These are phyloP conservation scores for Magnolia sinica DNA, from an alignment of 164 flowering plant species.

Conservation along the genomic window DNA sequence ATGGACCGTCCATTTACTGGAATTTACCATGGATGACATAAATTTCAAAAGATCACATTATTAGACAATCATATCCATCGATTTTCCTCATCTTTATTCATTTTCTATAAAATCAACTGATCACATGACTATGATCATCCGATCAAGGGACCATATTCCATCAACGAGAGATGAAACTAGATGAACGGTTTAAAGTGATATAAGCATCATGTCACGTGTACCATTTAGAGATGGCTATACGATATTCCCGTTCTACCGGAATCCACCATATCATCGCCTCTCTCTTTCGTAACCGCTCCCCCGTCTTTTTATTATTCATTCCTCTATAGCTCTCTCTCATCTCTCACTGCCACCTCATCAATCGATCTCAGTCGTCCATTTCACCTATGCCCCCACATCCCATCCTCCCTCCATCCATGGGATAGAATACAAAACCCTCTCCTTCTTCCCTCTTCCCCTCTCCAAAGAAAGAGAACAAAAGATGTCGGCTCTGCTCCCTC, in stretches of 20 bases:
- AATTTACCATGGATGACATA: too few relatives aligned
- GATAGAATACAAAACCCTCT: background rate
- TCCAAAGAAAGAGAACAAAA: conserved; percentile 45
- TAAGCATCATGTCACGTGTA: background rate
- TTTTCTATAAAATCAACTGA: too few relatives aligned
- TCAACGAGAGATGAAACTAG: background rate
- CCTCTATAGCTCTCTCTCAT: conserved; percentile 11
- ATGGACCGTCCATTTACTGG: background rate
- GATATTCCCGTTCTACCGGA: background rate
- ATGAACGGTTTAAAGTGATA: background rate
- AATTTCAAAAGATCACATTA: too few relatives aligned
- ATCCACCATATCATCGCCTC: background rate
- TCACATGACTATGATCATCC: too few relatives aligned
- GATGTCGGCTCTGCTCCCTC: conserved; percentile 20
- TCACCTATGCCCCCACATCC: conserved; percentile 22
- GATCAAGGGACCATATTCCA: too few relatives aligned
- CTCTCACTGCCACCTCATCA: conserved; percentile 1
- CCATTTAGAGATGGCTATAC: background rate
- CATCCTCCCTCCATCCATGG: background rate
- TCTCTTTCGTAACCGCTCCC: background rate
- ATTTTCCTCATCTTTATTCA: too few relatives aligned
- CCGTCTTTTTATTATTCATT: background rate
- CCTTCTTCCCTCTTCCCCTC: conserved; percentile 17
- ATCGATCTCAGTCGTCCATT: conserved; percentile 20
- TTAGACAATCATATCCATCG: too few relatives aligned